Conservation (phyloP, 495 filamentous ascomycete genomes). For the Aspergillus campestris region DNA sequence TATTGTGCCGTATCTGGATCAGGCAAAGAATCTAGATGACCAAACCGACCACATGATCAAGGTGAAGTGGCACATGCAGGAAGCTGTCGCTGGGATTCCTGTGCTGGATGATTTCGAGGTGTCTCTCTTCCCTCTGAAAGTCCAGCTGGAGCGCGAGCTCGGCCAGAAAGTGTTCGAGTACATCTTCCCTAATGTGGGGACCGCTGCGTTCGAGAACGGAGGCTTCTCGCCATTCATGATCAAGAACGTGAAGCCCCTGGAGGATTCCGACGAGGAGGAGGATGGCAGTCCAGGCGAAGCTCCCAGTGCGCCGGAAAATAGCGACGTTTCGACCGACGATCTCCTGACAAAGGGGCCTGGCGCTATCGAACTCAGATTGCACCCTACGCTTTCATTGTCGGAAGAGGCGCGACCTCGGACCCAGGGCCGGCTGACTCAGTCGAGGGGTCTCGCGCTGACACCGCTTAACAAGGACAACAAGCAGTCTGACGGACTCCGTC, state of each 20-base stretch:
- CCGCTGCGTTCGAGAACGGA: conserved; percentile 50
- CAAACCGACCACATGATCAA: conserved; percentile 69
- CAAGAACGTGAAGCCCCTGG: conserved; percentile 59
- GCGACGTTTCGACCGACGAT: conserved; percentile 28
- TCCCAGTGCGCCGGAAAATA: conserved; percentile 18
- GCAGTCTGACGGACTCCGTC: conserved; percentile 2
- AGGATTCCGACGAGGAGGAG: conserved; percentile 47
- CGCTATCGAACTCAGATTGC: conserved; percentile 67
- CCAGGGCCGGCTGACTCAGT: conserved; percentile 22
- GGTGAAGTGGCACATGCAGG: conserved; percentile 94
- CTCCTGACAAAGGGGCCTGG: conserved; percentile 45
- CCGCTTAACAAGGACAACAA: conserved; percentile 30
- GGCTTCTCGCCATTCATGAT: conserved; percentile 75
- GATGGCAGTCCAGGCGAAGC: conserved; percentile 24
- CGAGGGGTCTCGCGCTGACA: conserved; percentile 41
- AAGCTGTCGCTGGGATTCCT: conserved; percentile 95
- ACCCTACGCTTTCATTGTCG: conserved; percentile 64
- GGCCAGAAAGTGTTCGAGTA: conserved; percentile 96
- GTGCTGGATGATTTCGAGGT: conserved; percentile 98
- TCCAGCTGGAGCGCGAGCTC: conserved; percentile 89
- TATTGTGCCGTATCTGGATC: conserved; percentile 77
- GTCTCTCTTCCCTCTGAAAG: conserved; percentile 81
- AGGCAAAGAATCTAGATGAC: conserved; percentile 42
- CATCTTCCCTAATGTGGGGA: conserved; percentile 77
- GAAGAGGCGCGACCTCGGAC: conserved; percentile 32